These are phyloP conservation scores for Amaranthus tricolor DNA, from an alignment of 179 eudicot species.

Conservation along the genomic window DNA sequence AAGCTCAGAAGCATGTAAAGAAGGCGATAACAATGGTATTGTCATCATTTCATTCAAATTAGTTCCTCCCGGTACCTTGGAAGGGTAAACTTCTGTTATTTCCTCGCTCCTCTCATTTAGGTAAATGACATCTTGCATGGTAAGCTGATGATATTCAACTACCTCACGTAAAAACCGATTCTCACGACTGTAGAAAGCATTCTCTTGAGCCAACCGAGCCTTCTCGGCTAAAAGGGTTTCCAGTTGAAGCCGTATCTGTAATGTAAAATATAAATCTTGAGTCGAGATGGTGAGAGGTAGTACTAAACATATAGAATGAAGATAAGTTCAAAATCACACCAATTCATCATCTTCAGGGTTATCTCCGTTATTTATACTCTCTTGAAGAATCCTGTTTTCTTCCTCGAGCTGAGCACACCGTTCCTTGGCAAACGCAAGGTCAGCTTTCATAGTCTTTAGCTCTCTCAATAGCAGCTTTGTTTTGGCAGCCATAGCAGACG, in stretches of 20 bases:
- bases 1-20: conserved; percentile 22
- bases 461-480: conserved; percentile 87
- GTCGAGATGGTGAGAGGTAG: neutral
- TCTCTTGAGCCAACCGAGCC: conserved; percentile 85
- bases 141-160: conserved; percentile 90
- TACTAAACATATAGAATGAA: neutral
- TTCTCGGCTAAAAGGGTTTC: conserved; percentile 89
- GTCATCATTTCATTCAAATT: conserved; percentile 1
- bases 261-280: conserved; percentile 14
- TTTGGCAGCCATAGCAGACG: conserved; percentile 97
- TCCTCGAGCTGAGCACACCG: conserved; percentile 95
- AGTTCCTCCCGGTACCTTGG: conserved; percentile 25
- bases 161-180: conserved; percentile 89
- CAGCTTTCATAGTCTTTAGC: conserved; percentile 91
- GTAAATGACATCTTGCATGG: conserved; percentile 89
- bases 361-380: conserved; percentile 68
- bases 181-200: conserved; percentile 74
- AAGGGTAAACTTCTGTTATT: conserved; percentile 68
- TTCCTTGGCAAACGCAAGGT: conserved; percentile 91
- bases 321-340: conserved; percentile 36
- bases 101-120: conserved; percentile 74
- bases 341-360: conserved; percentile 82
- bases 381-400: conserved; percentile 71
- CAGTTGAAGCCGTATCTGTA: conserved; percentile 87
- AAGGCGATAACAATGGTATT: conserved; percentile 19